Evolutionary conservation across 106 monocot species (phyloP).

Genomic region (Vanilla planifolia): DNA sequence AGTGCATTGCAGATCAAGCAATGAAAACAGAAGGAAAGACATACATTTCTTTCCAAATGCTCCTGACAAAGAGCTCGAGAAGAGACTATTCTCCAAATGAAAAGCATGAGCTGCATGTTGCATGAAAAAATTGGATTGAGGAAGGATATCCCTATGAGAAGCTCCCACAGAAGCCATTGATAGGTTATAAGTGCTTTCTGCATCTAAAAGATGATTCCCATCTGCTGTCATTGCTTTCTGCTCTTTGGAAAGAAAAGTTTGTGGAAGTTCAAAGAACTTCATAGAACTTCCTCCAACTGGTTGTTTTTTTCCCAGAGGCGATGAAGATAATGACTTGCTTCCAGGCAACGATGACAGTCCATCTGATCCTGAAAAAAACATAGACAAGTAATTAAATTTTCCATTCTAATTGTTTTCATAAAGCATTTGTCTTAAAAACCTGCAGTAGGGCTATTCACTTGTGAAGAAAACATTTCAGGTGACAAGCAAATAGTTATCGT

Average conservation of each 20-base stretch:
- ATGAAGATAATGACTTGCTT: constrained; percentile 34
- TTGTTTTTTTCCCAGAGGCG: constrained; percentile 30
- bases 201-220: constrained; percentile 14
- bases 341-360: constrained; percentile 31
- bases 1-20: neutral
- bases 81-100: constrained; percentile 35
- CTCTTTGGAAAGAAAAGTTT: constrained; percentile 14
- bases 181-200: constrained; percentile 10
- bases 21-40: constrained; percentile 8
- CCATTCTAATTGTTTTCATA: neutral
- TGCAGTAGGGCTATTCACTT: no score
- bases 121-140: constrained; percentile 9
- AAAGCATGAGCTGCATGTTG: constrained; percentile 11
- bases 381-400: neutral
- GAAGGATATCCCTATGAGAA: constrained; percentile 7
- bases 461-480: neutral
- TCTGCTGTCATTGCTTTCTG: constrained; percentile 16
- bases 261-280: constrained; percentile 13
- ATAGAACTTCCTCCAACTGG: constrained; percentile 18
- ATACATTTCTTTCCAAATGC: constrained; percentile 39
- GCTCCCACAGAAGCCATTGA: constrained; percentile 15
- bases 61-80: constrained; percentile 51
- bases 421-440: no score
- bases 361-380: constrained; percentile 17
- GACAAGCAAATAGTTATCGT: neutral